phyloP scores from a whole-genome alignment of 192 early-diverging fungal species.

The Mortierella antarctica region DNA sequence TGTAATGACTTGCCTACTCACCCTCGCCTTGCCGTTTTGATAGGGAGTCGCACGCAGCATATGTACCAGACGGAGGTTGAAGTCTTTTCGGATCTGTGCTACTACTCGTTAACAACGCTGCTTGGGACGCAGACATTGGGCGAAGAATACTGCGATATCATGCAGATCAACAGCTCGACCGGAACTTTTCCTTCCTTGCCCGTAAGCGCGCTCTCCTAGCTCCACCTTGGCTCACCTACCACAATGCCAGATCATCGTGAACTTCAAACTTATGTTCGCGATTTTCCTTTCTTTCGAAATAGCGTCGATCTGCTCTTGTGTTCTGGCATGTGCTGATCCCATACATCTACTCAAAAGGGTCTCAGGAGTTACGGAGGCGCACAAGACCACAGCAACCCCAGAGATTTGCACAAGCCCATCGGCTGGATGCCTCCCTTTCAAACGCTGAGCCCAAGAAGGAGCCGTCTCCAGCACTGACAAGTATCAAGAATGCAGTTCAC shows the following conservation, averaged over 20 bases:
- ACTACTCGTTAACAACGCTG: constrained; percentile 80
- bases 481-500: constrained; percentile 16
- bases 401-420: constrained; percentile 12
- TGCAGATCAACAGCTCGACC: constrained; percentile 66
- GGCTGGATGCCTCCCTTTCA: constrained; percentile 36
- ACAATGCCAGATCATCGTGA: constrained; percentile 25
- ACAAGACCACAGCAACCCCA: constrained; percentile 32
- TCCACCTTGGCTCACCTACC: constrained; percentile 15
- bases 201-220: constrained; percentile 40
- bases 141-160: constrained; percentile 95
- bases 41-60: constrained; percentile 69
- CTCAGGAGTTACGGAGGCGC: constrained; percentile 43
- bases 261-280: constrained; percentile 25
- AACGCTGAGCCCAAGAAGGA: constrained; percentile 27
- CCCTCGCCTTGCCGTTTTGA: background rate
- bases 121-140: constrained; percentile 90
- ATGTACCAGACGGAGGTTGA: constrained; percentile 73
- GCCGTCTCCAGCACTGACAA: constrained; percentile 20
- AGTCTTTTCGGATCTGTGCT: constrained; percentile 70
- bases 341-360: constrained; percentile 54
- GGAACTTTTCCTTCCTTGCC: constrained; percentile 63
- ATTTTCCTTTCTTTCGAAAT: constrained; percentile 22
- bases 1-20: too few species aligned
- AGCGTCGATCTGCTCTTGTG: constrained; percentile 54
- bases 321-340: constrained; percentile 59